These are phyloP conservation scores for Globisporangium cylindrosporum DNA, from an alignment of 352 stramenopile genomes.

Conservation along the genomic window DNA sequence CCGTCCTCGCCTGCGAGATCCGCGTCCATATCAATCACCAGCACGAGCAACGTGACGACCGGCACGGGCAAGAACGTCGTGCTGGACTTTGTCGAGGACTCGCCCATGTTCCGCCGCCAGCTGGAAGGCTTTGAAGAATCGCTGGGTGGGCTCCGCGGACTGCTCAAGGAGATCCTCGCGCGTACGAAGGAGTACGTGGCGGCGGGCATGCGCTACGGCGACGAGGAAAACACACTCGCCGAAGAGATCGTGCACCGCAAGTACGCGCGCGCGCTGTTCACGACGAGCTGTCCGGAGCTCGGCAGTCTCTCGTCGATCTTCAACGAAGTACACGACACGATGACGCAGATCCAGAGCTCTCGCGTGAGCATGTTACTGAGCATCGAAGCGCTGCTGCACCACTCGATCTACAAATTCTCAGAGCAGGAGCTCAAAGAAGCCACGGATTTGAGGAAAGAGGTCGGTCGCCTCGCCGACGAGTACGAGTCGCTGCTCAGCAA, in stretches of 20 bases:
- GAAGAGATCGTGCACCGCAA: conserved; percentile 75
- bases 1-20: neutral
- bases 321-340: conserved; percentile 78
- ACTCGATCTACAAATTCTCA: conserved; percentile 59
- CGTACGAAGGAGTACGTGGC: conserved; percentile 79
- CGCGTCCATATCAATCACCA: conserved; percentile 20
- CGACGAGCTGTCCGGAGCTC: conserved; percentile 66
- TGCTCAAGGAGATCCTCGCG: conserved; percentile 70
- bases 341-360: conserved; percentile 80
- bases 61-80: conserved; percentile 72
- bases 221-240: conserved; percentile 66
- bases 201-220: conserved; percentile 56
- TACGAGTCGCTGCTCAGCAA: conserved; percentile 84
- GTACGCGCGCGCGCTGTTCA: conserved; percentile 84
- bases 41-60: conserved; percentile 22
- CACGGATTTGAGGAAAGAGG: conserved; percentile 65
- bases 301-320: conserved; percentile 77
- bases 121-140: conserved; percentile 81
- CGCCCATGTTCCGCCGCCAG: conserved; percentile 81
- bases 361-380: conserved; percentile 80
- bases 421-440: conserved; percentile 79
- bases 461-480: conserved; percentile 64
- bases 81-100: conserved; percentile 85
- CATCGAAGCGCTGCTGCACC: conserved; percentile 71
- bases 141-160: conserved; percentile 49